Conservation (phyloP, 2,329 filamentous ascomycete species). For the Chaetothyriales sp. region DNA sequence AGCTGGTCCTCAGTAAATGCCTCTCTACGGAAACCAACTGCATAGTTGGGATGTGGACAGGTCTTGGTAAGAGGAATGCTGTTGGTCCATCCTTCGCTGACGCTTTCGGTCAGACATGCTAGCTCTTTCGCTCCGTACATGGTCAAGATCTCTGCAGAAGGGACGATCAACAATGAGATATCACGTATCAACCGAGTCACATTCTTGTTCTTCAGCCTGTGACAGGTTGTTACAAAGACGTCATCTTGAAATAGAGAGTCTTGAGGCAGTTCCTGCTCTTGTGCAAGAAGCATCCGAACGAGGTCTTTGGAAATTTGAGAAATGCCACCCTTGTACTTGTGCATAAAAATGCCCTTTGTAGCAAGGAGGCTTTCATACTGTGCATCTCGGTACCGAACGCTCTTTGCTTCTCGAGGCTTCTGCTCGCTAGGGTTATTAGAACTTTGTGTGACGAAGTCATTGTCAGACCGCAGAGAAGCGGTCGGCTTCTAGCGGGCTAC, state of each 20-base stretch:
- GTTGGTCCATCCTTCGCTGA: constrained; percentile 24
- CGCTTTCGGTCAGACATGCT: constrained; percentile 22
- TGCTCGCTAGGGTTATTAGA: constrained; percentile 16
- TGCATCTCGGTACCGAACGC: constrained; percentile 11
- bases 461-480: constrained; percentile 15
- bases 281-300: constrained; percentile 7
- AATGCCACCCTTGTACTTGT: constrained; percentile 2
- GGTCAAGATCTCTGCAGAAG: constrained; percentile 23
- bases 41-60: constrained; percentile 26
- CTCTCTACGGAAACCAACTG: constrained; percentile 23
- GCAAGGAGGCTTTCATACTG: constrained; percentile 10
- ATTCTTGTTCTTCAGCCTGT: constrained; percentile 22
- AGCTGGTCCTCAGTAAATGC: constrained; percentile 26
- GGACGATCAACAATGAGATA: constrained; percentile 25
- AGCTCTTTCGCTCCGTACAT: constrained; percentile 18
- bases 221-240: constrained; percentile 22
- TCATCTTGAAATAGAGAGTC: constrained; percentile 24
- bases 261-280: constrained; percentile 2
- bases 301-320: constrained; percentile 3
- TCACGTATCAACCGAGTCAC: constrained; percentile 26
- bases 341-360: constrained; percentile 15
- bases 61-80: constrained; percentile 19
- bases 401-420: constrained; percentile 14
- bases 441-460: constrained; percentile 8
- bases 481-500: constrained; percentile 19